Conservation (phyloP, 148 eudicot genomes). For the Fallopia convolvulus region DNA sequence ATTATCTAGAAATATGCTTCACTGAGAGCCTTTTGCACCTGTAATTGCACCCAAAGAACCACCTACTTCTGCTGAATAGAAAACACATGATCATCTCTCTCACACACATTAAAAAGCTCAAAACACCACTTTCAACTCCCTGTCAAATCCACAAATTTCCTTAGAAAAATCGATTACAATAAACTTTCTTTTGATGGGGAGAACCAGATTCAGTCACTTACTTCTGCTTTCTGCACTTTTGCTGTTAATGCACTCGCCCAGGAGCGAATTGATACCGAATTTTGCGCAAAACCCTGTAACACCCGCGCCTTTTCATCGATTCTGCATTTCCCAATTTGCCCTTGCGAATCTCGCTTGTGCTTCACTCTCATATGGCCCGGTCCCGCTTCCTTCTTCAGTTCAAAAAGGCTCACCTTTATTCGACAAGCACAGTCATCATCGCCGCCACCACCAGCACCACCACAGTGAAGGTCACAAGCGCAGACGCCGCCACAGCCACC, state of each 20-base stretch:
- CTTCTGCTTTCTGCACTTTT: constrained; percentile 15
- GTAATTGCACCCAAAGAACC: constrained; percentile 15
- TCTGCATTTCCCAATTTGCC: constrained; percentile 56
- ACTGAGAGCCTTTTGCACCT: neutral
- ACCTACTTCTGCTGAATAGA: constrained; percentile 31
- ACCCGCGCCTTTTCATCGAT: constrained; percentile 31
- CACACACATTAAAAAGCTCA: constrained; percentile 16
- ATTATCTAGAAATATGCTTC: constrained; percentile 5
- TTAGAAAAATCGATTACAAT: constrained; percentile 2
- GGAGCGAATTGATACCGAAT: constrained; percentile 20
- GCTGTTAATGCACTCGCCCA: constrained; percentile 23
- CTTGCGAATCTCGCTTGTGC: constrained; percentile 73
- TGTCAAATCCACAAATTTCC: constrained; percentile 10
- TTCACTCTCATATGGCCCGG: constrained; percentile 31
- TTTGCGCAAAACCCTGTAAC: constrained; percentile 20
- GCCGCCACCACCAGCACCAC: constrained; percentile 21
- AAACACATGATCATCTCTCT: constrained; percentile 36
- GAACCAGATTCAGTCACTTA: constrained; percentile 8
- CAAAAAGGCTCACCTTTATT: neutral
- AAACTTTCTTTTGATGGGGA: constrained; percentile 28
- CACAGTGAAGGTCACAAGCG: constrained; percentile 21
- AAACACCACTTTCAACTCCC: constrained; percentile 12
- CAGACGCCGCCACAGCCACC: constrained; percentile 24
- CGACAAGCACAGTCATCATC: constrained; percentile 12
- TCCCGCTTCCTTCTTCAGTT: constrained; percentile 26